Base-by-base conservation (phyloP, 2,329 filamentous ascomycete species). In the Davidsoniella australis region DNA sequence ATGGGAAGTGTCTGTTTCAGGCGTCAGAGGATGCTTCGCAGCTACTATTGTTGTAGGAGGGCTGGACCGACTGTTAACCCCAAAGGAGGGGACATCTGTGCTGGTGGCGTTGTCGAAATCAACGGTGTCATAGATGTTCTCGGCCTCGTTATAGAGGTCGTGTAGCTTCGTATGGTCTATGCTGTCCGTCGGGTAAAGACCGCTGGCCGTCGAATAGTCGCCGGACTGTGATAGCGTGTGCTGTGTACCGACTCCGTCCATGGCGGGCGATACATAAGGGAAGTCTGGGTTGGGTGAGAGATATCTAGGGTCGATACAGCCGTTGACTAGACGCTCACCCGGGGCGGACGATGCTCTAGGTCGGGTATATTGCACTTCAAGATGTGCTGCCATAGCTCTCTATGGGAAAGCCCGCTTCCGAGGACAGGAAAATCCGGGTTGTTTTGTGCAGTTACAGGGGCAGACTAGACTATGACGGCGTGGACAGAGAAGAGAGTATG, bases 1-100 rank as follows among this genome's bases (percentile, higher is more conserved):
- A n/a, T 16, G 38, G 40, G 46, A 48, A 17, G 33, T 48, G 23
- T 48, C 46, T 48, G 40, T 48, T 41, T 26, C 18, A 41, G 38
- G 26, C 40, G 46, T 48, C 40, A 48, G 46, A 48, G 40, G 38
- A 48, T 29, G 20, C 16, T 46, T 20, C 16, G 33, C 44, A 29
- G 23, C 29, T 46, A 36, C 29, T 46, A 36, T 41, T 16, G 26
- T 9, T 26, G 38, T 23, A 33, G 33, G 17, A 14, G 18, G 18
- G 17, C 17, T 23, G n/a, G 6, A 14, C 24, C 41, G 24, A 48
- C 46, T 29, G n/a, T n/a, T 26, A 20, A 41, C 42, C n/a, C 24
- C 46, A 37, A 48, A 48, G 8, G 37, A 40, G 12, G 38, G 26
- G 12, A 41, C 23, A 26, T 41, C 20, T 10, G 23, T 17, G 18